These are phyloP conservation scores for Pistacia integerrima DNA, from an alignment of 345 rosid genomes.

Conservation along the genomic window DNA sequence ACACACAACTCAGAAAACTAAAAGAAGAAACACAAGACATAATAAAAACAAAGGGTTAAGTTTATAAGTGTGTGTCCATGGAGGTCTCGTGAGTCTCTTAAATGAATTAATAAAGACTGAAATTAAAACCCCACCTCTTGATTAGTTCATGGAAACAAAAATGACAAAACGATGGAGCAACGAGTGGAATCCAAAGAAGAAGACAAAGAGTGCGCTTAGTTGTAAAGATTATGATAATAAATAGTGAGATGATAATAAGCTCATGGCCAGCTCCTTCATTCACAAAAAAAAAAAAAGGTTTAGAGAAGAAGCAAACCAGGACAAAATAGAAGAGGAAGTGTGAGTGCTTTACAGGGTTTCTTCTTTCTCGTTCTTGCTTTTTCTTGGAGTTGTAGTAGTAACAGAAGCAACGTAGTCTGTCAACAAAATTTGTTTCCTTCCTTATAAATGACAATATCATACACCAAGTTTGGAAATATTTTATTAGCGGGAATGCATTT, in stretches of 20 bases:
- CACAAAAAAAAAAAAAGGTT: not conserved
- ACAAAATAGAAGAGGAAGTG: slow-evolving; percentile 26
- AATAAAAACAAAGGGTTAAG: not conserved
- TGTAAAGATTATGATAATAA: slow-evolving; percentile 2
- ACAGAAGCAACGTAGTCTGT: not conserved
- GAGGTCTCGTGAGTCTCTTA: slow-evolving; percentile 45
- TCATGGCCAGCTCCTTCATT: slow-evolving; percentile 15
- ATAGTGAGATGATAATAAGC: not conserved
- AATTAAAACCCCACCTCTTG: slow-evolving; percentile 27
- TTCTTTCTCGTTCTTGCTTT: not conserved
- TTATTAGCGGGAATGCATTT: not conserved
- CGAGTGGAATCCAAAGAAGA: not conserved
- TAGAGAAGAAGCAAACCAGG: slow-evolving; percentile 8
- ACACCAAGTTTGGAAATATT: not conserved
- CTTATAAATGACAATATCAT: not conserved
- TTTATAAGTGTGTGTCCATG: slow-evolving; percentile 19
- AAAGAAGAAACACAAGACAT: not conserved
- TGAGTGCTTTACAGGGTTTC: slow-evolving; percentile 8
- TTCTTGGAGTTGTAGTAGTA: slow-evolving; percentile 14
- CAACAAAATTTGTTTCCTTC: not conserved
- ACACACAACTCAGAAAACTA: slow-evolving; percentile 1
- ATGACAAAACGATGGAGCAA: not conserved
- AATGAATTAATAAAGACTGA: slow-evolving; percentile 19
- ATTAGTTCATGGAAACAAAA: not conserved
- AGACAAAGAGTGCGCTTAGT: not conserved